Evolutionary conservation across 2,329 filamentous ascomycete species (phyloP).

Genomic region (Ophiostoma australiae): DNA sequence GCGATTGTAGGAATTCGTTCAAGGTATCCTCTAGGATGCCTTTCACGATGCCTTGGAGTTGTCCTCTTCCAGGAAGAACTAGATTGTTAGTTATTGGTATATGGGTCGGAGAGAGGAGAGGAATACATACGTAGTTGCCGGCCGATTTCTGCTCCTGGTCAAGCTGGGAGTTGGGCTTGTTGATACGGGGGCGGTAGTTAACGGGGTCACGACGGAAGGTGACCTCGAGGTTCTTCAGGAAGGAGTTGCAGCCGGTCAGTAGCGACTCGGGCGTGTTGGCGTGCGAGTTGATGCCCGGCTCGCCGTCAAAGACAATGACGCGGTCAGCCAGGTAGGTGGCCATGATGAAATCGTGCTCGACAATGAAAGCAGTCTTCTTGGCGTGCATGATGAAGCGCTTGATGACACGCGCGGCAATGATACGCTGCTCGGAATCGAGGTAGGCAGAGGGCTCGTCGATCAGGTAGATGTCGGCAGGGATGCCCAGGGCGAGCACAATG

Average conservation of each 20-base stretch:
- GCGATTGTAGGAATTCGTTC: conserved; percentile 5
- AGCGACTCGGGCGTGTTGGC: conserved; percentile 89
- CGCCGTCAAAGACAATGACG: conserved; percentile 96
- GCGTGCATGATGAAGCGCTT: conserved; percentile 99
- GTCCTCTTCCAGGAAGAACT: conserved; percentile 86
- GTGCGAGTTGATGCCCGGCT: conserved; percentile 81
- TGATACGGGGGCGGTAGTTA: conserved; percentile 95
- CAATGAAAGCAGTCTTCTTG: conserved; percentile 98
- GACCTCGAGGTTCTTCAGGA: conserved; percentile 94
- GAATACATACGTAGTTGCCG: conserved; percentile 72
- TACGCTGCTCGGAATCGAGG: conserved; percentile 98
- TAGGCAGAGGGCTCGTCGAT: conserved; percentile 98
- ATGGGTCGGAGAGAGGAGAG: neutral
- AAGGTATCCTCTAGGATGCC: conserved; percentile 47
- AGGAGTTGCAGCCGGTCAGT: conserved; percentile 91
- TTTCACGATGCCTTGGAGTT: conserved; percentile 56
- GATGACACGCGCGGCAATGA: conserved; percentile 93
- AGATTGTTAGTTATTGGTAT: conserved; percentile 37
- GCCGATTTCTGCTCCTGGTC: conserved; percentile 94
- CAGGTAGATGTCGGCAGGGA: conserved; percentile 95
- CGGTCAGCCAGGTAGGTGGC: conserved; percentile 66
- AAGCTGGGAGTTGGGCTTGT: conserved; percentile 91
- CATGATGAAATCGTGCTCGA: conserved; percentile 99
- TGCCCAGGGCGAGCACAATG: conserved; percentile 91
- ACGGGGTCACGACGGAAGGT: conserved; percentile 97